These are phyloP conservation scores for Heliophila coronopifolia DNA, from an alignment of 441 rosid genomes.

Conservation along the genomic window DNA sequence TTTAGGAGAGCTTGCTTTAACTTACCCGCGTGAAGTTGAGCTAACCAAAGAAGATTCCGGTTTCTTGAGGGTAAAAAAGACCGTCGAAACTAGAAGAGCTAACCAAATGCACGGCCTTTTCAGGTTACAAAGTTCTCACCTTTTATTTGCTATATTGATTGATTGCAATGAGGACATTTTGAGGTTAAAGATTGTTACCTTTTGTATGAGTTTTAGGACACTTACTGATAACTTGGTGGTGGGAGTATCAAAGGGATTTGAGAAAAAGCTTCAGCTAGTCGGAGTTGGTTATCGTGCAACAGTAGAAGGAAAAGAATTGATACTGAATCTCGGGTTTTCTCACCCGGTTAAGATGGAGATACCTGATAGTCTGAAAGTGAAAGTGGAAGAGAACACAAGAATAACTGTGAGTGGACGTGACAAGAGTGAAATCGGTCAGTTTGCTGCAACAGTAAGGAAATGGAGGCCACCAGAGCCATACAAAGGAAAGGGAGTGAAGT, in stretches of 20 bases:
- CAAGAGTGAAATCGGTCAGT: constrained; percentile 64
- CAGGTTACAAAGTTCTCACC: constrained; percentile 46
- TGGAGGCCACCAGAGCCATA: constrained; percentile 98
- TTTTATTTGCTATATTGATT: not conserved
- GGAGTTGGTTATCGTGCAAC: constrained; percentile 88
- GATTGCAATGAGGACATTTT: not conserved
- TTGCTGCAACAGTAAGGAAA: constrained; percentile 78
- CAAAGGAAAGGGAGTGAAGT: constrained; percentile 89
- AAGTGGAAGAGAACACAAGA: constrained; percentile 80
- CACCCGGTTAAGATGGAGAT: constrained; percentile 83
- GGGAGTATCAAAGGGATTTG: constrained; percentile 93
- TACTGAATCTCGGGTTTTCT: constrained; percentile 74
- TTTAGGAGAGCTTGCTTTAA: constrained; percentile 65
- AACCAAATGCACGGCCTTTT: constrained; percentile 97
- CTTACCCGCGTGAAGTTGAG: constrained; percentile 73
- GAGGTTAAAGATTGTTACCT: not conserved
- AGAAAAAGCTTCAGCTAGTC: constrained; percentile 66
- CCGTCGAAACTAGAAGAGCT: constrained; percentile 76
- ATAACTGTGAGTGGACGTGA: constrained; percentile 61
- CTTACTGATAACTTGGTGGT: constrained; percentile 89
- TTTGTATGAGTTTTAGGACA: constrained; percentile 42
- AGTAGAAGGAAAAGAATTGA: constrained; percentile 71
- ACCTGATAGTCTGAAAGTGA: constrained; percentile 61
- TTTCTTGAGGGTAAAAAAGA: constrained; percentile 49
- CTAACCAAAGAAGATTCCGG: constrained; percentile 61